A percentile compares a stretch with the other conserved stretches of the same genome.
phyloP scores from a whole-genome alignment of 805 yeast species.

The Nakazawaea ishiwadae region DNA sequence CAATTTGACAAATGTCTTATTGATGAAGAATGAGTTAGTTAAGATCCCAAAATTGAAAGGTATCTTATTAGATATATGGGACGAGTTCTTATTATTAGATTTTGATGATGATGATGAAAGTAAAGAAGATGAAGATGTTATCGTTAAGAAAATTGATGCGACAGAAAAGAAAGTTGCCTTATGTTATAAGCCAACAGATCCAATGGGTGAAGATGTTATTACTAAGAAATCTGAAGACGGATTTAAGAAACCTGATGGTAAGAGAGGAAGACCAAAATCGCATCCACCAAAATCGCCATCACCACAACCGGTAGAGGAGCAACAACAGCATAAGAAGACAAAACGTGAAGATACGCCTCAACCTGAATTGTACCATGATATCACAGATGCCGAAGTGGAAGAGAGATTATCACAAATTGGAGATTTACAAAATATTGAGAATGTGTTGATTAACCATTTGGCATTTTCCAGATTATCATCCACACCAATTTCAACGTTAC shows the following conservation, averaged over 20 bases:
- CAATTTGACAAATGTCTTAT: slow-evolving; percentile 46
- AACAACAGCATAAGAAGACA: not conserved
- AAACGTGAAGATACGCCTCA: not conserved
- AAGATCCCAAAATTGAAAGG: slow-evolving; percentile 60
- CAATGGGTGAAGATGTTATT: not conserved
- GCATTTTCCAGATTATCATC: slow-evolving; percentile 88
- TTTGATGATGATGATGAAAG: slow-evolving; percentile 42
- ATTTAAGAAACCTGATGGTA: slow-evolving; percentile 6
- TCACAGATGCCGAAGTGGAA: slow-evolving; percentile 10
- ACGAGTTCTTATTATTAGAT: slow-evolving; percentile 52
- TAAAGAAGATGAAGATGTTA: slow-evolving; percentile 31
- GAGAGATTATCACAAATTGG: slow-evolving; percentile 21
- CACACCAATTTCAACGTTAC: slow-evolving; percentile 74
- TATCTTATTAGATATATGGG: slow-evolving; percentile 65
- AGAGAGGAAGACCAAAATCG: slow-evolving; percentile 5
- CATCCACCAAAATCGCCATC: not conserved
- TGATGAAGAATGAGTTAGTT: slow-evolving; percentile 60
- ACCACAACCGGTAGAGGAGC: not conserved
- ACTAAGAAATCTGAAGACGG: not conserved
- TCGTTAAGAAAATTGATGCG: not conserved
- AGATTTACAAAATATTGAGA: slow-evolving; percentile 49
- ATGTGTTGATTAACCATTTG: slow-evolving; percentile 72
- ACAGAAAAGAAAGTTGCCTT: not conserved
- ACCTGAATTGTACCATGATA: slow-evolving; percentile 6
- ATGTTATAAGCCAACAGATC: slow-evolving; percentile 6